Evolutionary conservation across 257 asterid species (phyloP).

Genomic region (Cynanchum wilfordii): DNA sequence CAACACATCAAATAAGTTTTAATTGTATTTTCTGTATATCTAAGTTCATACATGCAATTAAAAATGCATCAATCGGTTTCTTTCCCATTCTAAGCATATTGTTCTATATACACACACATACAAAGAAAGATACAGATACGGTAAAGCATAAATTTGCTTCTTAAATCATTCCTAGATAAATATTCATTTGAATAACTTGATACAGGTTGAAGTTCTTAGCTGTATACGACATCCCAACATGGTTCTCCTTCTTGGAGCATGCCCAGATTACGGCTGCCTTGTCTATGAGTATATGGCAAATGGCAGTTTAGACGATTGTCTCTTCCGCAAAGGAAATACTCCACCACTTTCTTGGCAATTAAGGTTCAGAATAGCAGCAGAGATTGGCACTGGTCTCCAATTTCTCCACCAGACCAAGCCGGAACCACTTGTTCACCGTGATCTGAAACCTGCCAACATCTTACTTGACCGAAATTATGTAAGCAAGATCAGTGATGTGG

Average conservation of each 20-base stretch:
- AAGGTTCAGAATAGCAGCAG: conserved; percentile 85
- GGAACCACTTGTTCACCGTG: conserved; percentile 88
- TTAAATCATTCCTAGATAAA: background rate
- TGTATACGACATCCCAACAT: conserved; percentile 92
- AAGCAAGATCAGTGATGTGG: conserved; percentile 91
- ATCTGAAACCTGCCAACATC: conserved; percentile 82
- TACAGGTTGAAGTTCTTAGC: conserved; percentile 87
- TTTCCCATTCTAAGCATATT: background rate
- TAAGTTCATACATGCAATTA: background rate
- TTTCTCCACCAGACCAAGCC: conserved; percentile 96
- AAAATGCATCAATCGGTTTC: too few relatives aligned
- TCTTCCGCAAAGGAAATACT: conserved; percentile 54
- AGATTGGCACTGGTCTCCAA: conserved; percentile 77
- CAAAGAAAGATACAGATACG: background rate
- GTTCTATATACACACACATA: background rate
- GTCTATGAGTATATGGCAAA: conserved; percentile 91
- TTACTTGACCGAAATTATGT: conserved; percentile 81
- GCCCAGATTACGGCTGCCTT: conserved; percentile 93
- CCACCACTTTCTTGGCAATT: conserved; percentile 80
- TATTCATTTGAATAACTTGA: background rate
- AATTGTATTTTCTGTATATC: too few relatives aligned
- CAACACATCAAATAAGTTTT: background rate
- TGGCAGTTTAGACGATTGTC: conserved; percentile 85
- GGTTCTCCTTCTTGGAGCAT: conserved; percentile 97
- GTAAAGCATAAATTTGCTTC: background rate